Evolutionary conservation across 805 yeast genomes (phyloP), one percentile per base, ranked within the genome.

Genomic region (Candida adriatica): DNA sequence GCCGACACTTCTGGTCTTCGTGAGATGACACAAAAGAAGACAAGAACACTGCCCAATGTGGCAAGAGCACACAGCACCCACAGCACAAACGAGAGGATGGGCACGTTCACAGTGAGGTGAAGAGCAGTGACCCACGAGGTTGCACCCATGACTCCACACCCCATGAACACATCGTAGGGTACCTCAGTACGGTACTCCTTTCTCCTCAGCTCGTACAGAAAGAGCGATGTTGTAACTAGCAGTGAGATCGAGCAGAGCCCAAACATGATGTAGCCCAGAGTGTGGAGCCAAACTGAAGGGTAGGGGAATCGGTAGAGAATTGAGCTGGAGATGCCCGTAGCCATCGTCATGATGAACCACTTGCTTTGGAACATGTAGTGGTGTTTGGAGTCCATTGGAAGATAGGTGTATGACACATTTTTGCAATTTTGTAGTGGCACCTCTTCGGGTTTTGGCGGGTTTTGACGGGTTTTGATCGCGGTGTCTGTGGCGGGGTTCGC

Each of bases 341-440:
- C 95, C 95, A 87, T 87, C n/a, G 77, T 70, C 29, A 75, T 64
- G 16, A 81, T 79, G 56, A 78, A 85, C 67, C 77, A 78, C n/a
- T 24, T 34, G 5, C 37, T 36, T n/a, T 26, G 10, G 25, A 36
- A 36, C 15, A n/a, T n/a, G n/a, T n/a, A n/a, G n/a, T n/a, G n/a
- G n/a, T n/a, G n/a, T n/a, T n/a, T n/a, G n/a, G n/a, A n/a, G n/a
- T n/a, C n/a, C n/a, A n/a, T n/a, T n/a, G n/a, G n/a, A n/a, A n/a
- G n/a, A n/a, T n/a, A n/a, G n/a, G n/a, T n/a, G n/a, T n/a, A n/a
- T n/a, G n/a, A n/a, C n/a, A n/a, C n/a, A n/a, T n/a, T n/a, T n/a
- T n/a, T n/a, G n/a, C n/a, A n/a, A n/a, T n/a, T n/a, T n/a, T n/a
- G n/a, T n/a, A n/a, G n/a, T n/a, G n/a, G n/a, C n/a, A n/a, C n/a